Conservation (phyloP, 2,329 filamentous ascomycete genomes). For the Sporothrix variecibatus region DNA sequence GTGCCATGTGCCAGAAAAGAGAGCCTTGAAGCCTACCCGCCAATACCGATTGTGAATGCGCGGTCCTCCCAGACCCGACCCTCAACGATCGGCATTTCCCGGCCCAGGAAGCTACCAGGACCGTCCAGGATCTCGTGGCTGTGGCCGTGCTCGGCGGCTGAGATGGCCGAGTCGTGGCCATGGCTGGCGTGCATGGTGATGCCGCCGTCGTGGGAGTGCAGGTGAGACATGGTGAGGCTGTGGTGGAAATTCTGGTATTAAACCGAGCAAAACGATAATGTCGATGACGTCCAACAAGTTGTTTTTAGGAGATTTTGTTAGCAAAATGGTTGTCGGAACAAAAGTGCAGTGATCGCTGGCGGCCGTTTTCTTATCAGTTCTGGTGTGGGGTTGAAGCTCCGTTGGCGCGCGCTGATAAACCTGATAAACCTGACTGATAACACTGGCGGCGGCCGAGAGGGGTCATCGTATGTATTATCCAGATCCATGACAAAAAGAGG, state of each 20-base stretch:
- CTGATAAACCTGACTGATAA: not conserved
- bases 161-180: conserved; percentile 53
- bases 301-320: not conserved
- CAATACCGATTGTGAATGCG: conserved; percentile 96
- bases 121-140: conserved; percentile 94
- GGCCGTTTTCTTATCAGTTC: conserved; percentile 6
- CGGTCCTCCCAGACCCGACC: conserved; percentile 84
- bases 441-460: not conserved
- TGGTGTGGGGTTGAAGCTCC: conserved; percentile 17
- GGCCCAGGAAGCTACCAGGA: conserved; percentile 82
- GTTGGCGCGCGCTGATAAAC: conserved; percentile 16
- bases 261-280: not conserved
- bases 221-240: conserved; percentile 26
- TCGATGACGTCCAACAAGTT: not conserved
- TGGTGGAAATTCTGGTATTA: not conserved
- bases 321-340: not conserved
- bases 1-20: not conserved
- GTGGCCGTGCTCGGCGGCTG: conserved; percentile 80
- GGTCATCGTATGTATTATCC: conserved; percentile 3
- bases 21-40: conserved; percentile 65
- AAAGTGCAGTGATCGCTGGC: not conserved
- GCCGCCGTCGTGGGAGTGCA: conserved; percentile 53
- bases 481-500: conserved; percentile 11
- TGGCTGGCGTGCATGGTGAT: conserved; percentile 41
- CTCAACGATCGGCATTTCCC: conserved; percentile 92